Evolutionary conservation across 306 rosid species (phyloP), one percentile per base, ranked within the genome.

Genomic region (Heteromeles arbutifolia): DNA sequence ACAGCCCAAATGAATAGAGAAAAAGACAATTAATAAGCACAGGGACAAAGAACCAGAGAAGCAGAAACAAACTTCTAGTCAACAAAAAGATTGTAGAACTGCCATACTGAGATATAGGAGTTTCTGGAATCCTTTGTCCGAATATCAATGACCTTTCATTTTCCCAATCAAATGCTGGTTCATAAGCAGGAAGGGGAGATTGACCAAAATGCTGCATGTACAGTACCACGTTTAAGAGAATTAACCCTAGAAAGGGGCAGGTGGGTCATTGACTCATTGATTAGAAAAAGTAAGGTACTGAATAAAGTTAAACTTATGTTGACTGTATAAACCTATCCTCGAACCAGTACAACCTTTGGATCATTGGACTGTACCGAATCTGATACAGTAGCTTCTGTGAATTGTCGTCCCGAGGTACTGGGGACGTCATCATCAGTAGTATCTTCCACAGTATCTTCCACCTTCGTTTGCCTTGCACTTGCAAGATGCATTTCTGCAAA

Each of bases 131-230:
- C 87, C 99, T 88, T 89, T 95, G 99, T 32, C 99, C 97, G 86
- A 90, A 92, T 87, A 90, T 95, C 92, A 89, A 79, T 4, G 90
- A 91, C 84, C 99, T 89, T 89, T 95, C 99, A 76, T 92, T 90
- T 84, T 95, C 99, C 99, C 99, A 95, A 83, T 95, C 99, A 89
- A 90, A 95, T 18, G 97, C 99, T 3, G 97, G 99, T 76, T 92
- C 97, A 72, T 95, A 95, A 39, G 97, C 97, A 63, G 97, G 99
- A 75, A 95, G 93, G 19, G 97, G 93, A 67, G 97, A 95, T 44
- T 84, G 91, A 87, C 90, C 92, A 84, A 88, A 83, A 85, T 92
- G 97, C 99, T 92, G 88, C 82, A 79, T 68, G 78, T 75, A 62
- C 4, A 62, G 21, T 58, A 65, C 32, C 73, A 63, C 53, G 25